Base-by-base conservation (phyloP, 345 rosid species). In the Noccaea caerulescens region DNA sequence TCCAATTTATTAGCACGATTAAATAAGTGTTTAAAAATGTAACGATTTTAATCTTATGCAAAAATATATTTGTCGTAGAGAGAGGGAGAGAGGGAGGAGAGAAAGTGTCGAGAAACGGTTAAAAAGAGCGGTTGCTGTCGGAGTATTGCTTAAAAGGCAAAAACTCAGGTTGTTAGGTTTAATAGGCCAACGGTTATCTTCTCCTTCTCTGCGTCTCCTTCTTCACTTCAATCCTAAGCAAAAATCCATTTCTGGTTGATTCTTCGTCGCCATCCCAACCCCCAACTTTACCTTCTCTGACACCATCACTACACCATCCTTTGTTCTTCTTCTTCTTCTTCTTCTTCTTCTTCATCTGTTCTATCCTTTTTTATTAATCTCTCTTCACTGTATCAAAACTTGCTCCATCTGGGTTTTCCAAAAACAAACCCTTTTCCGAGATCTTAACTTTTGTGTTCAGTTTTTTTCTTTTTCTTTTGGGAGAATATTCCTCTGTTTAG, bases 241-340 rank as follows among this genome's bases (percentile, higher is more conserved):
- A 87, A 62, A 16, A 16, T 68, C 63, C 44, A 58, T 56, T 69
- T 72, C 32, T 56, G 72, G 76, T 83, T 79, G 90, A 84, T 90
- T 78, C 80, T 80, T 77, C 91, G 96, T 90, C 98, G 72, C 96
- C 86, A 84, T 93, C 97, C 67, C 78, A 34, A 70, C 78, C 66
- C 88, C 86, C 84, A 77, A 76, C 81, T 73, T 82, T 88, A 86
- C 84, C 92, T 81, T 85, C 89, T 56, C 83, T 69, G 77, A 89
- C 84, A 25, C 79, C 30, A 52, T 76, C 85, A 61, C 42, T 10
- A 60, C 58, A 60, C 79, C 81, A 66, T 62, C 64, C 45, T 68
- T 41, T 34, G 20, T 63, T 66, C 56, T 55, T 61, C 67, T 63
- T 63, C 62, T 52, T 68, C 27, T 25, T 25, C 27, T 1, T 25